Evolutionary conservation across 129 eudicot genomes (phyloP).

Genomic region (Artemisia tridentata): DNA sequence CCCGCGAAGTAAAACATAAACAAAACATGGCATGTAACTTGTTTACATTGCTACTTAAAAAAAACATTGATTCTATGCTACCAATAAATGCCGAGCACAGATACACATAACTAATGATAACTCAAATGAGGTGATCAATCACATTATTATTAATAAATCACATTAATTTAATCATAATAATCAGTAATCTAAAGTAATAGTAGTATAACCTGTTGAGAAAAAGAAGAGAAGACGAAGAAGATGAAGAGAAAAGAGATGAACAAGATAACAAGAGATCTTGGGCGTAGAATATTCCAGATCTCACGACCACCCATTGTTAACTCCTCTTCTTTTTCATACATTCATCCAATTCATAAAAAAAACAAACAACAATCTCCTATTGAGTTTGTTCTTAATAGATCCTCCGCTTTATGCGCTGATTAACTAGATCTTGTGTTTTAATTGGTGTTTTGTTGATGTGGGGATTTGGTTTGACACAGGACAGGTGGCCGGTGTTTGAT

Average conservation of each 20-base stretch:
- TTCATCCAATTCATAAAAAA: slow-evolving; percentile 27
- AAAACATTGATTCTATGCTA: too few species aligned
- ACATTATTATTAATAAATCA: too few species aligned
- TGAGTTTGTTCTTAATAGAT: neutral
- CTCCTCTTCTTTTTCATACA: slow-evolving; percentile 38
- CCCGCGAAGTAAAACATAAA: too few species aligned
- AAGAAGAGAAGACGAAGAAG: slow-evolving; percentile 57
- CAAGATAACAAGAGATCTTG: slow-evolving; percentile 50
- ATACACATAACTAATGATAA: too few species aligned
- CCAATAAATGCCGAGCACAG: too few species aligned
- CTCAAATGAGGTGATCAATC: too few species aligned
- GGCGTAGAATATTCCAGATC: slow-evolving; percentile 55
- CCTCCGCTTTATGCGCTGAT: slow-evolving; percentile 10
- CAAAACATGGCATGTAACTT: too few species aligned
- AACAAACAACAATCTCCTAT: neutral
- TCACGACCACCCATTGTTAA: slow-evolving; percentile 53
- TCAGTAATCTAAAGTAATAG: too few species aligned
- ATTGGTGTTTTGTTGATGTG: neutral
- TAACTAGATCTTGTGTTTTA: slow-evolving; percentile 13
- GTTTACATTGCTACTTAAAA: too few species aligned
- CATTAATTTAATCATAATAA: too few species aligned
- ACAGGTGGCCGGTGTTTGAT: too few species aligned
- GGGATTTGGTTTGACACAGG: too few species aligned
- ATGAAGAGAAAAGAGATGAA: slow-evolving; percentile 43
- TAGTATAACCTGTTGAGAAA: slow-evolving; percentile 57